phyloP scores from a whole-genome alignment of 1,139 yeast genomes.

The Maudiozyma humilis region DNA sequence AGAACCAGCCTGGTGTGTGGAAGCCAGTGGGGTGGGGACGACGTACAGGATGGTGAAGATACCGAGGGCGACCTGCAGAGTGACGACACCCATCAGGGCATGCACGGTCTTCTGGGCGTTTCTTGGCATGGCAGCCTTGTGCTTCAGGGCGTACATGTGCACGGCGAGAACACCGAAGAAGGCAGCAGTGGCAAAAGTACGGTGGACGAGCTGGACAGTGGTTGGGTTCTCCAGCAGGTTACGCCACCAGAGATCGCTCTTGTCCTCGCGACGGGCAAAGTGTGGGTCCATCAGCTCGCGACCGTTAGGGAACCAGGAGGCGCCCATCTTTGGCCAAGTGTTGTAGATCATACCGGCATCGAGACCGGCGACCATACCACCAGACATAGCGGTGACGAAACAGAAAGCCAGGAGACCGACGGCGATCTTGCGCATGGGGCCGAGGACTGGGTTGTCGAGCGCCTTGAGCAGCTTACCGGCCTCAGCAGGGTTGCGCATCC shows the following conservation, averaged over 20 bases:
- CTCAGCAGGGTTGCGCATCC: constrained; percentile 51
- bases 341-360: constrained; percentile 97
- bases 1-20: constrained; percentile 97
- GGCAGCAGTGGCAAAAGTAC: constrained; percentile 76
- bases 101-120: constrained; percentile 50
- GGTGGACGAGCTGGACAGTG: constrained; percentile 87
- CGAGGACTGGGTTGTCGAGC: constrained; percentile 52
- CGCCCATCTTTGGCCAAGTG: constrained; percentile 95
- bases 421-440: constrained; percentile 48
- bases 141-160: constrained; percentile 52
- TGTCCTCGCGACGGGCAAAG: constrained; percentile 59
- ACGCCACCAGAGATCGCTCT: constrained; percentile 80
- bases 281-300: constrained; percentile 69
- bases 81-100: constrained; percentile 69
- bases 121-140: constrained; percentile 58
- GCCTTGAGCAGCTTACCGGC: constrained; percentile 44
- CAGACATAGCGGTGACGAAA: constrained; percentile 87
- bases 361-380: constrained; percentile 96
- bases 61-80: constrained; percentile 79
- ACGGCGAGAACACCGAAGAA: constrained; percentile 62
- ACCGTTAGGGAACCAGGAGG: constrained; percentile 57
- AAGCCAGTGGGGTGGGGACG: constrained; percentile 89
- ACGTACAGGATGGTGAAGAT: constrained; percentile 75
- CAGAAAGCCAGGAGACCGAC: constrained; percentile 56
- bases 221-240: constrained; percentile 92